Conservation (phyloP, 176 grass and related monocot species). For the Oryza glumipatula region DNA sequence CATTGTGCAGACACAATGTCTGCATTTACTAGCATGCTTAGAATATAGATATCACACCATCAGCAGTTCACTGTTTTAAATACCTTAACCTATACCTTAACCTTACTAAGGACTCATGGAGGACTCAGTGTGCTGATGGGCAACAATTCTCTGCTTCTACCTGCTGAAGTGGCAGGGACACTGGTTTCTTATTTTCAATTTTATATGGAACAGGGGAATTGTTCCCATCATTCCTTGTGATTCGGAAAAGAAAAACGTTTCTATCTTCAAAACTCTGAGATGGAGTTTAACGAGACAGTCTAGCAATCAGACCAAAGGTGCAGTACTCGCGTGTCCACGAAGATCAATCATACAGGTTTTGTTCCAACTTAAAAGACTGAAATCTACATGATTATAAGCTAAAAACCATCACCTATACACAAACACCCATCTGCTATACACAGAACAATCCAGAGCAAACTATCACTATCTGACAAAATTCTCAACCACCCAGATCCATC, state of each 20-base stretch:
- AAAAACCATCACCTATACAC: not conserved
- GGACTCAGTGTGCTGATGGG: not conserved
- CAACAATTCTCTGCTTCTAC: not conserved
- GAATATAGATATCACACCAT: not conserved
- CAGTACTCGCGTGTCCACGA: too few relatives aligned
- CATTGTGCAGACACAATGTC: not conserved
- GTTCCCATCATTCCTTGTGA: not conserved
- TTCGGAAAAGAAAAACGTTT: too few relatives aligned
- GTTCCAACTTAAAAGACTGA: not conserved
- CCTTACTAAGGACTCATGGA: not conserved
- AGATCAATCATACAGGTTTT: too few relatives aligned
- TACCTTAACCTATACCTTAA: too few relatives aligned
- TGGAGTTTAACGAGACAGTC: not conserved
- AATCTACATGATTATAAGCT: too few relatives aligned
- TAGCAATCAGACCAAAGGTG: not conserved
- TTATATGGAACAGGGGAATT: not conserved
- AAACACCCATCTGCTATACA: not conserved
- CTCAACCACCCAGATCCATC: not conserved
- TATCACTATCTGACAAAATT: not conserved
- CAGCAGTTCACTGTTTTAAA: not conserved
- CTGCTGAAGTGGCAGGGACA: not conserved
- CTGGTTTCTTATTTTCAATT: not conserved
- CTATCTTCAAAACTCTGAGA: not conserved
- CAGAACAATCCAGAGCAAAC: not conserved
- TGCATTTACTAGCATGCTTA: not conserved